Conservation (phyloP, 805 yeast genomes). For the Metschnikowia lochheadii region DNA sequence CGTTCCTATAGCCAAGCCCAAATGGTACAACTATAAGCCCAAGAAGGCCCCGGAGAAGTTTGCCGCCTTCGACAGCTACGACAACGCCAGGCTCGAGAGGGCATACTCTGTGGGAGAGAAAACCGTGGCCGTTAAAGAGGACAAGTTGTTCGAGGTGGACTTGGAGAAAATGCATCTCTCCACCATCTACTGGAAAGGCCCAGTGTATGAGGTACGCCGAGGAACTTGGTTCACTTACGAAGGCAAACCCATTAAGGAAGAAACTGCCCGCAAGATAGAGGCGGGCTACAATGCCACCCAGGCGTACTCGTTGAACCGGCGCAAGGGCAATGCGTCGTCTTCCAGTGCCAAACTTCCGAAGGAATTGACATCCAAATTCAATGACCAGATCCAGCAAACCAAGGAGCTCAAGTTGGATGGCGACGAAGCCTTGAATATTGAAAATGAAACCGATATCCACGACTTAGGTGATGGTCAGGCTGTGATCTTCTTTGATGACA, state of each 20-base stretch:
- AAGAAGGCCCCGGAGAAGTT: conserved; percentile 53
- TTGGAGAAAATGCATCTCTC: conserved; percentile 47
- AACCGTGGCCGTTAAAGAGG: conserved; percentile 69
- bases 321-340: neutral
- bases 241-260: conserved; percentile 50
- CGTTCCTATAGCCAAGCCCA: conserved; percentile 66
- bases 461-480: conserved; percentile 32
- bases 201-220: conserved; percentile 73
- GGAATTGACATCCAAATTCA: conserved; percentile 20
- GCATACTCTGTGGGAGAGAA: conserved; percentile 25
- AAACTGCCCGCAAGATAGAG: conserved; percentile 58
- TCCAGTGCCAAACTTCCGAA: conserved; percentile 7
- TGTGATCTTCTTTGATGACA: conserved; percentile 38
- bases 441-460: conserved; percentile 27
- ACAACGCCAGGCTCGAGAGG: conserved; percentile 58
- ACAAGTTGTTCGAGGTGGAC: conserved; percentile 71
- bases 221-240: conserved; percentile 76
- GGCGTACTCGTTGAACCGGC: conserved; percentile 6
- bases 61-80: conserved; percentile 61
- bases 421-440: conserved; percentile 14
- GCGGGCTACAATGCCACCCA: conserved; percentile 41
- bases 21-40: conserved; percentile 50
- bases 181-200: conserved; percentile 89
- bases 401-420: conserved; percentile 5
- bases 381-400: conserved; percentile 10